A percentile compares a stretch with the other conserved stretches of the same genome.
phyloP scores from a whole-genome alignment of 1,284 basidiomycete species.

The Microstroma glucosiphilum region DNA sequence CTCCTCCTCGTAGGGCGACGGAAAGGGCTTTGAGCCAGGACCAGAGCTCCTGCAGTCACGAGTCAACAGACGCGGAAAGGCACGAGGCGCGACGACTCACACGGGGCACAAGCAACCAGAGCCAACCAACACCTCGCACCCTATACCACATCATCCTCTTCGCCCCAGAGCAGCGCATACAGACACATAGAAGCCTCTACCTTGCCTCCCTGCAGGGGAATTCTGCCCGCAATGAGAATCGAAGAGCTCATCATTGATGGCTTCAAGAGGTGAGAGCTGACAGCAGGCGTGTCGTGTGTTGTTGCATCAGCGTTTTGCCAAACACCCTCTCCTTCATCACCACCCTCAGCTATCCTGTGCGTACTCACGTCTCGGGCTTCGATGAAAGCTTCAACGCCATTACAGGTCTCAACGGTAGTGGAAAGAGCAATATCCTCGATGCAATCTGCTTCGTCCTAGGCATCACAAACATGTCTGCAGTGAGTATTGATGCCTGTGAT shows the following conservation, averaged over 20 bases:
- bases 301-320: neutral
- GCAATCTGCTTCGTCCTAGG: conserved; percentile 50
- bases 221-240: conserved; percentile 45
- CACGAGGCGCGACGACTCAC: too few relatives aligned
- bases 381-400: conserved; percentile 96
- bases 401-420: conserved; percentile 78
- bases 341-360: conserved; percentile 66
- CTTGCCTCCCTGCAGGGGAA: too few relatives aligned
- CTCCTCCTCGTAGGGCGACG: too few relatives aligned
- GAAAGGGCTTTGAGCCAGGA: too few relatives aligned
- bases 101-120: too few relatives aligned
- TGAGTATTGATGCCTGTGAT: conserved; percentile 8
- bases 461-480: conserved; percentile 39
- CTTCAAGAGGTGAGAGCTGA: conserved; percentile 51
- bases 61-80: too few relatives aligned
- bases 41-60: too few relatives aligned
- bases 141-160: too few relatives aligned
- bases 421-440: conserved; percentile 57
- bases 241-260: conserved; percentile 55
- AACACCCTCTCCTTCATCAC: neutral
- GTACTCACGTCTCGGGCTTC: conserved; percentile 90
- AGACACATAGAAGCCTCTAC: too few relatives aligned
- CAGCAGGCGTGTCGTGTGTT: neutral
- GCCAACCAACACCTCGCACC: too few relatives aligned
- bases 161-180: too few relatives aligned